A percentile compares a stretch with the other conserved stretches of the same genome.
These are phyloP conservation scores for Sporothrix sp. DNA, from an alignment of 2,329 filamentous ascomycete species.

Conservation along the genomic window DNA sequence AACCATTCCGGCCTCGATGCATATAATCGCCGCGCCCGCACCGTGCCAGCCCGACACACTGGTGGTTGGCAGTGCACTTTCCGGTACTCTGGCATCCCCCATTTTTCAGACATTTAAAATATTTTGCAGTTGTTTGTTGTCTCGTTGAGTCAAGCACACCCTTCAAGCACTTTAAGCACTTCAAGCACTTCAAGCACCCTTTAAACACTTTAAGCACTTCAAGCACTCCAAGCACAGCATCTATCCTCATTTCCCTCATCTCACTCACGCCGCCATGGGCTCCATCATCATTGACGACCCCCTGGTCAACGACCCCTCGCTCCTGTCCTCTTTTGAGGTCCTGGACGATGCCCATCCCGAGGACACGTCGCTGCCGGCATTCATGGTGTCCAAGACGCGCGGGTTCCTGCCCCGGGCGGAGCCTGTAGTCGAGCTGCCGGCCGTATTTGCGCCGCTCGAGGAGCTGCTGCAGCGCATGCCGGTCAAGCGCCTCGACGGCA, in stretches of 20 bases:
- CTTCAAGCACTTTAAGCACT: neutral
- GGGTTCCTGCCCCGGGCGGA: constrained; percentile 65
- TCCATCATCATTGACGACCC: constrained; percentile 28
- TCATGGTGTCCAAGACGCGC: constrained; percentile 67
- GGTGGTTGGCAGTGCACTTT: neutral
- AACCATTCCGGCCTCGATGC: constrained; percentile 40
- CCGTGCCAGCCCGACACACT: constrained; percentile 7
- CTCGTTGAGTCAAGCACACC: neutral
- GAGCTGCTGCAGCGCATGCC: constrained; percentile 68
- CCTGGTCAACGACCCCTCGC: constrained; percentile 4
- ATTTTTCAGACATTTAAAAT: neutral
- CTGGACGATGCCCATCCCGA: constrained; percentile 52
- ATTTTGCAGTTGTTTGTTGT: neutral
- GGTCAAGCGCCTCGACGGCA: constrained; percentile 62
- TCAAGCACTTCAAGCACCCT: neutral
- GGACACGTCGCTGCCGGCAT: constrained; percentile 57
- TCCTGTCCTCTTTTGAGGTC: constrained; percentile 42
- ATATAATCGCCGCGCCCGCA: constrained; percentile 32
- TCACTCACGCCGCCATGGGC: constrained; percentile 31
- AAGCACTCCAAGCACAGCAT: too few relatives aligned
- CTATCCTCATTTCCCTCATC: too few relatives aligned
- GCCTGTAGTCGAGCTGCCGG: constrained; percentile 54
- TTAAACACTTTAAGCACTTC: too few relatives aligned
- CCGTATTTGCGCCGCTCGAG: constrained; percentile 63
- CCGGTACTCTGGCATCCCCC: neutral